Evolutionary conservation across 495 filamentous ascomycete genomes (phyloP), one percentile per base, ranked within the genome.

Genomic region (Penicillium desertorum): DNA sequence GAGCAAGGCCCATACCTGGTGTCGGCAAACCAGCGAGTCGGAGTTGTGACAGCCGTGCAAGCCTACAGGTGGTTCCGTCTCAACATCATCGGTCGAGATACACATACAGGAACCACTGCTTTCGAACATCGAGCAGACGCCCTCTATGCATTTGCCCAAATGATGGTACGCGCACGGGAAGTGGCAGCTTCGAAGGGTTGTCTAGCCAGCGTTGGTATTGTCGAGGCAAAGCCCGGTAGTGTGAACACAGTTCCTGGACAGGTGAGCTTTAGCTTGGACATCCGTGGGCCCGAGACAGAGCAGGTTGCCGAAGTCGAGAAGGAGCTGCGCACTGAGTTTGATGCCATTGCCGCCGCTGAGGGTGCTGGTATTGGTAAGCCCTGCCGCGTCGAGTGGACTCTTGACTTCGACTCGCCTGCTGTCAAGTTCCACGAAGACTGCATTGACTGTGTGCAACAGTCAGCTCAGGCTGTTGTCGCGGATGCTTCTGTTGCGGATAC

Each of bases 1-100:
- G 89, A 93, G 64, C 89, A 93, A 71, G 88, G 88, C 0, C 88
- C 88, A 16, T 82, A 87, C 41, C 79, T 93, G 3, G 81, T 90
- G 51, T 71, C 75, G 2, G 77, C 81, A 22, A 70, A 76, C 19
- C 78, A 85, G 60, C 84, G 84, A 37, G 81, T 91, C 23, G 89
- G 88, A 8, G 80, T 90, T 6, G 89, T 92, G 20, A 80, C 80
- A 22, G 89, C 87, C 34, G 88, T 88, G 8, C 76, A 79, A 57
- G 76, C 77, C 25, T 90, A 87, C 65, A 82, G 81, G 47, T 91
- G 89, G 89, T 84, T 81, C 67, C 87, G 81, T 4, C 67, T 93
- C 11, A 81, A 81, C 17, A 79, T 93, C 10, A 72, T 71, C 17
- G 88, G 89, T 14, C 72, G 81, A 58, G 87, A 89, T 62, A 83